Conservation (phyloP, 371 early-diverging fungal species). For the Lichtheimia hyalospora region DNA sequence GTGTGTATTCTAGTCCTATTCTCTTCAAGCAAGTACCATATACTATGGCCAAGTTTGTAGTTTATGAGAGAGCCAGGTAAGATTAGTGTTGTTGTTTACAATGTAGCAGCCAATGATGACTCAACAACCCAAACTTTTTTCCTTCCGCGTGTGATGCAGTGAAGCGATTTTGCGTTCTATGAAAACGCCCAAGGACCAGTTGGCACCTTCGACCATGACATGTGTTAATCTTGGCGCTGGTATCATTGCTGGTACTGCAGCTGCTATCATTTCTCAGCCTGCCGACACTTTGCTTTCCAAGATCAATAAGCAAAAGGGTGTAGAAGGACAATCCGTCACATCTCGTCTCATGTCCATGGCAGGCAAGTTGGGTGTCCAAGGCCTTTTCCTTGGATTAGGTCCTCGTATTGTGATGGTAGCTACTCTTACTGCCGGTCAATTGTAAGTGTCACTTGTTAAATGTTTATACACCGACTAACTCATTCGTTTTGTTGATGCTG, state of each 20-base stretch:
- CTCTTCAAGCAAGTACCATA: slow-evolving; percentile 91
- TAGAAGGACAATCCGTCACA: slow-evolving; percentile 42
- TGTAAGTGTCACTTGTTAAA: slow-evolving; percentile 5
- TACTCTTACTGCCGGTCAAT: slow-evolving; percentile 72
- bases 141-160: slow-evolving; percentile 16
- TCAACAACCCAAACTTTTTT: no score
- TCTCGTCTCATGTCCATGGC: slow-evolving; percentile 51
- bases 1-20: slow-evolving; percentile 53
- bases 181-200: slow-evolving; percentile 41
- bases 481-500: slow-evolving; percentile 2
- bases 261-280: slow-evolving; percentile 94
- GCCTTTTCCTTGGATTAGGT: slow-evolving; percentile 64
- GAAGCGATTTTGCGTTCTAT: slow-evolving; percentile 28
- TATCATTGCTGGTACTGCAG: slow-evolving; percentile 89
- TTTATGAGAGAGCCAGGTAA: slow-evolving; percentile 81
- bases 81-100: slow-evolving; percentile 17
- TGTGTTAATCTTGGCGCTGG: slow-evolving; percentile 86
- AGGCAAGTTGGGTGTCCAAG: slow-evolving; percentile 59
- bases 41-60: slow-evolving; percentile 95
- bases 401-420: slow-evolving; percentile 80
- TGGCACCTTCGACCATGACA: slow-evolving; percentile 37
- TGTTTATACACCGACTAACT: not conserved
- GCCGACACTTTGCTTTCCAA: slow-evolving; percentile 94
- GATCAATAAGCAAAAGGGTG: slow-evolving; percentile 69
- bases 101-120: no score